A percentile compares a stretch with the other conserved stretches of the same genome.
These are phyloP conservation scores for Myrica gale DNA, from an alignment of 306 rosid genomes.

Conservation along the genomic window DNA sequence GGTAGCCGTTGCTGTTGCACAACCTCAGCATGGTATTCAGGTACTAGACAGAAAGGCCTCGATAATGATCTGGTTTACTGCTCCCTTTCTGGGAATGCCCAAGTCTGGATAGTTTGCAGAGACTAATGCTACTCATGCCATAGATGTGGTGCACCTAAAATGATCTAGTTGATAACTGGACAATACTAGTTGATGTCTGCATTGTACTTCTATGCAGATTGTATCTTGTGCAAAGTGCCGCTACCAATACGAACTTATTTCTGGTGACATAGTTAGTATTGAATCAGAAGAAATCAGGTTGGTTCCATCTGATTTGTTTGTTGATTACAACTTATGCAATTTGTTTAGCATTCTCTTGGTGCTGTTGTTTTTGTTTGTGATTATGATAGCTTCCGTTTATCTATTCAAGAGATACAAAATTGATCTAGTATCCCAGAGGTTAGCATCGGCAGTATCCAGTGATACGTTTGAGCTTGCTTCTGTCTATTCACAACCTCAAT, in stretches of 20 bases:
- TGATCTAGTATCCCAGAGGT: neutral
- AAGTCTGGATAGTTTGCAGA: neutral
- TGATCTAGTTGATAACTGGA: neutral
- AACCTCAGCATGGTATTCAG: slow-evolving; percentile 97
- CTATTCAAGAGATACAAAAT: neutral
- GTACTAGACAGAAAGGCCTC: slow-evolving; percentile 29
- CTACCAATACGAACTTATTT: slow-evolving; percentile 86
- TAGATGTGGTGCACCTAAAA: neutral
- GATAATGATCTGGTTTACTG: neutral
- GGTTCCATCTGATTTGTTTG: slow-evolving; percentile 31
- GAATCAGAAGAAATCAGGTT: slow-evolving; percentile 97
- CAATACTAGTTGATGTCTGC: neutral
- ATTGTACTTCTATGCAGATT: slow-evolving; percentile 52
- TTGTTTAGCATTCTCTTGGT: slow-evolving; percentile 6
- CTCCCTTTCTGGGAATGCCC: neutral
- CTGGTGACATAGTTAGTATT: slow-evolving; percentile 72
- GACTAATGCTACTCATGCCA: neutral
- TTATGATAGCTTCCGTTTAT: neutral
- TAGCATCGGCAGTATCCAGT: neutral
- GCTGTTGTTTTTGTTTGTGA: neutral
- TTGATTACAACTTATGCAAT: neutral
- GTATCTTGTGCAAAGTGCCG: slow-evolving; percentile 90
- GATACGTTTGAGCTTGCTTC: neutral
- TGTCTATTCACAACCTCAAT: neutral
- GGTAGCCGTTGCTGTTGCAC: slow-evolving; percentile 86